Evolutionary conservation across 2,329 filamentous ascomycete species (phyloP).

Genomic region (Periconia sp.): DNA sequence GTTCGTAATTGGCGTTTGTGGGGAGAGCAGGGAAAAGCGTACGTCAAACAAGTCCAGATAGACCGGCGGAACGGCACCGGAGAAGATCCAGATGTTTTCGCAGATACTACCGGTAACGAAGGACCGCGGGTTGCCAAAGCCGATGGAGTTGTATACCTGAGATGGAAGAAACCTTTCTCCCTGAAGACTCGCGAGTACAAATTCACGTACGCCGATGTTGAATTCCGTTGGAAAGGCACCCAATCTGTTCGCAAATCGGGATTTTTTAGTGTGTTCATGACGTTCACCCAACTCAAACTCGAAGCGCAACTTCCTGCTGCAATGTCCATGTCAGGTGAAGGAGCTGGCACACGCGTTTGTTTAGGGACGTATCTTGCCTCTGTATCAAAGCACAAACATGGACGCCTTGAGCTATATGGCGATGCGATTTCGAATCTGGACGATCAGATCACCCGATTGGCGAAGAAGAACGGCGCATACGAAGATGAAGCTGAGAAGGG

Average conservation of each 20-base stretch:
- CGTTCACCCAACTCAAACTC: constrained; percentile 37
- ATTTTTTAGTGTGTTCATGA: constrained; percentile 21
- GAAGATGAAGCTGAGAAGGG: not conserved
- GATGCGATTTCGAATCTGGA: constrained; percentile 18
- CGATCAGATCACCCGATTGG: constrained; percentile 5
- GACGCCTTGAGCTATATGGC: constrained; percentile 31
- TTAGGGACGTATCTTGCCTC: constrained; percentile 32
- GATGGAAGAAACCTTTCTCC: constrained; percentile 29
- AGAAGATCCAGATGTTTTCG: constrained; percentile 17
- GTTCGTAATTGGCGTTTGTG: constrained; percentile 33
- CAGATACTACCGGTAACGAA: not conserved
- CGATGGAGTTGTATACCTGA: constrained; percentile 27
- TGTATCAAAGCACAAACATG: constrained; percentile 27
- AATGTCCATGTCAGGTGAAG: not conserved
- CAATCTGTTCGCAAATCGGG: constrained; percentile 24
- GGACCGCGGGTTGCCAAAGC: constrained; percentile 5
- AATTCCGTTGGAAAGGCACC: constrained; percentile 41
- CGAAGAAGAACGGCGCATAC: constrained; percentile 3
- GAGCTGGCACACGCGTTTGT: constrained; percentile 10
- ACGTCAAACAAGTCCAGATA: constrained; percentile 22
- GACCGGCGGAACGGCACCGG: constrained; percentile 14
- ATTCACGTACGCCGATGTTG: constrained; percentile 27
- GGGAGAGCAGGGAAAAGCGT: constrained; percentile 34
- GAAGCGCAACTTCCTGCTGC: constrained; percentile 19
- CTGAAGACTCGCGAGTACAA: constrained; percentile 29